Conservation (phyloP, 306 rosid genomes). For the Sicyos edulis region DNA sequence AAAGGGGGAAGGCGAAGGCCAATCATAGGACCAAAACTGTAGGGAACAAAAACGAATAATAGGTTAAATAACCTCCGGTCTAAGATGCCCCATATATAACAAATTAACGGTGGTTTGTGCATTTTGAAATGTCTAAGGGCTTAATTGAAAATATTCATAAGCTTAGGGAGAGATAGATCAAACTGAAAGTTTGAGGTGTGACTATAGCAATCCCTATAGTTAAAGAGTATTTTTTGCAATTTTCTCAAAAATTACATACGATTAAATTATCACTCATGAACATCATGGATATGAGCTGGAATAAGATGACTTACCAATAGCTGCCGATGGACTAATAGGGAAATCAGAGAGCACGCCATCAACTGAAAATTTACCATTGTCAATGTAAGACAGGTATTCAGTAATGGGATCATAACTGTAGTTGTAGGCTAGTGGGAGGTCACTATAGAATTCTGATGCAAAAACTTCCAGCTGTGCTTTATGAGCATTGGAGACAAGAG, state of each 20-base stretch:
- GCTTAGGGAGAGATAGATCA: neutral
- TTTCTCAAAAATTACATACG: neutral
- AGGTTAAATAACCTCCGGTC: too few species aligned
- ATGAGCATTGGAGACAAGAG: slow-evolving; percentile 75
- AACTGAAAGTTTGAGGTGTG: too few species aligned
- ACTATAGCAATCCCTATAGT: too few species aligned
- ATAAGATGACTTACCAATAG: slow-evolving; percentile 45
- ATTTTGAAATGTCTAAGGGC: neutral
- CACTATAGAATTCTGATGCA: slow-evolving; percentile 64
- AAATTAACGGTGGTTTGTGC: too few species aligned
- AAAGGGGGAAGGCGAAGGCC: too few species aligned
- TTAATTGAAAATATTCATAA: neutral
- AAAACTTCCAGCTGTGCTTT: slow-evolving; percentile 62
- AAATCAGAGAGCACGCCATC: slow-evolving; percentile 83
- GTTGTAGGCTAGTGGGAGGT: slow-evolving; percentile 49
- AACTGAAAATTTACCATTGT: slow-evolving; percentile 70
- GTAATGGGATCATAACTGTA: slow-evolving; percentile 79
- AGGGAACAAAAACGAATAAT: too few species aligned
- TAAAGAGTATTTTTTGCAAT: too few species aligned
- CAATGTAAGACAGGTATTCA: slow-evolving; percentile 56
- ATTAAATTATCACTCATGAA: neutral
- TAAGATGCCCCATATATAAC: too few species aligned
- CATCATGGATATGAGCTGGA: slow-evolving; percentile 2
- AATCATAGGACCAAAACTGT: too few species aligned
- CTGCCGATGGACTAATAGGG: slow-evolving; percentile 66